These are phyloP conservation scores for Saccharomycopsis fibuligera DNA, from an alignment of 805 yeast species.

Conservation along the genomic window DNA sequence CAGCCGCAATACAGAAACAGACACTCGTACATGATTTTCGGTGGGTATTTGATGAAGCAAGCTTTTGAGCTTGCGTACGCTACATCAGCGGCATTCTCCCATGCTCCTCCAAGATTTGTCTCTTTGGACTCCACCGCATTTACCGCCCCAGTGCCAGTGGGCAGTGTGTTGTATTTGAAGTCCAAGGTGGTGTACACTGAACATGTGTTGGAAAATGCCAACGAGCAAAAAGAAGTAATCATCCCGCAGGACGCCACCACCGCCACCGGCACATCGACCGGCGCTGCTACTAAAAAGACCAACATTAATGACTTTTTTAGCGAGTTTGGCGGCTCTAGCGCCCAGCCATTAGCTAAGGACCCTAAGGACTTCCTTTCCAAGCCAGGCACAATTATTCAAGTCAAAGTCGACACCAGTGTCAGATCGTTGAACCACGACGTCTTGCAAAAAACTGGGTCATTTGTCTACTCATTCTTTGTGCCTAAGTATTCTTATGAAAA, in stretches of 20 bases:
- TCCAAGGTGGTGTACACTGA: conserved; percentile 86
- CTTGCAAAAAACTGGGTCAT: conserved; percentile 73
- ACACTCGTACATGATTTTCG: conserved; percentile 91
- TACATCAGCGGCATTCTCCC: conserved; percentile 83
- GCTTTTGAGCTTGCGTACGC: conserved; percentile 92
- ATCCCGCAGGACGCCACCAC: not conserved
- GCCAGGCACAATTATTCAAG: conserved; percentile 88
- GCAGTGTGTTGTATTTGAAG: conserved; percentile 76
- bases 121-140: conserved; percentile 88
- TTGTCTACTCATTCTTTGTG: conserved; percentile 84
- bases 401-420: conserved; percentile 78
- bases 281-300: not conserved
- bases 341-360: conserved; percentile 46
- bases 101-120: conserved; percentile 80
- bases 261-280: not conserved
- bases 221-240: not conserved
- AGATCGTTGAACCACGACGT: conserved; percentile 57
- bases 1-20: conserved; percentile 96
- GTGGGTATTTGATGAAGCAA: conserved; percentile 89
- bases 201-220: conserved; percentile 46
- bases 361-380: conserved; percentile 54
- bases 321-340: conserved; percentile 45
- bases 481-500: conserved; percentile 43
- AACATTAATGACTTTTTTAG: conserved; percentile 26
- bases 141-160: conserved; percentile 93